Percentiles rank a stretch among this genome's conserved stretches.
Evolutionary conservation across 163 green algal genomes (phyloP).

Genomic region (Scenedesmus sp.): DNA sequence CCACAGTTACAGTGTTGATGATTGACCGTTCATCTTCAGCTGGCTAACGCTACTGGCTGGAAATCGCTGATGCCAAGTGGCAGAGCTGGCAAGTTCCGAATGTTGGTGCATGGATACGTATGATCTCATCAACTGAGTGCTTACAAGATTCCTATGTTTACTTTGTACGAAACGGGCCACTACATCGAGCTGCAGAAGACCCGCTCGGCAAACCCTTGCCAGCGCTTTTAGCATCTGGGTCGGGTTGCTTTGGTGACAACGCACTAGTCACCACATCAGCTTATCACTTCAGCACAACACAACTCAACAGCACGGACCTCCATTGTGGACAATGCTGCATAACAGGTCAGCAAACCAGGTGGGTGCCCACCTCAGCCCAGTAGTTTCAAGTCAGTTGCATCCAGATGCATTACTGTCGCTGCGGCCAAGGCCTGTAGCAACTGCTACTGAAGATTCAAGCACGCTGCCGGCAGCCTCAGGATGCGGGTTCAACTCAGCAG

Average conservation of each 20-base stretch:
- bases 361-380: too few relatives aligned
- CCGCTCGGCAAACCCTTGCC: not conserved
- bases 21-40: not conserved
- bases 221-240: not conserved
- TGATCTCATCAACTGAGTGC: not conserved
- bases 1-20: not conserved
- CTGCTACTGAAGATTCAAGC: too few relatives aligned
- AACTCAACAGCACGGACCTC: too few relatives aligned
- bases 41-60: not conserved
- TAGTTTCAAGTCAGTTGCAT: not conserved
- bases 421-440: too few relatives aligned
- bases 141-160: not conserved
- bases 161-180: not conserved
- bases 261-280: not conserved
- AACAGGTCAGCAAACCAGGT: not conserved
- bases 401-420: too few relatives aligned
- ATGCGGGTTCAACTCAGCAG: too few relatives aligned
- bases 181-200: not conserved
- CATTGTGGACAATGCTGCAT: not conserved
- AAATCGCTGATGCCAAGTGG: not conserved
- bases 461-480: too few relatives aligned
- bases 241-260: not conserved
- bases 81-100: slow-evolving; percentile 1
- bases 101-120: not conserved
- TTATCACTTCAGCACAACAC: too few relatives aligned